Evolutionary conservation across 2,329 filamentous ascomycete species (phyloP).

Genomic region (Kalaharituber pfeilii): DNA sequence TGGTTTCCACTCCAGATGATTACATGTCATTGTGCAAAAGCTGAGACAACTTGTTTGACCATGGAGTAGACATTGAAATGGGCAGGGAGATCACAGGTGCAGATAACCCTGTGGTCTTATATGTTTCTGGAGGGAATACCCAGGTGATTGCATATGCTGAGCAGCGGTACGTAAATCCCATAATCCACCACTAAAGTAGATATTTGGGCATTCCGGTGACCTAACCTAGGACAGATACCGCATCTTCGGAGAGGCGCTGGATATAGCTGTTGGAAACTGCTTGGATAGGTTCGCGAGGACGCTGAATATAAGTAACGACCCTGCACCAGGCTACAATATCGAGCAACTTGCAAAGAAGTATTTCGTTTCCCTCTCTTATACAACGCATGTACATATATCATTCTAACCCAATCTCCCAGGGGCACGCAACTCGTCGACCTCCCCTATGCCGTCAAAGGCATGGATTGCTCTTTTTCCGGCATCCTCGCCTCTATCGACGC

Average conservation of each 20-base stretch:
- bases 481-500: slow-evolving; percentile 72
- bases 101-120: slow-evolving; percentile 79
- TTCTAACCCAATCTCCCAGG: not conserved
- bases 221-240: slow-evolving; percentile 41
- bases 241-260: slow-evolving; percentile 93
- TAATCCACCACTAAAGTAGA: not conserved
- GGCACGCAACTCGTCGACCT: slow-evolving; percentile 60
- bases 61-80: slow-evolving; percentile 69
- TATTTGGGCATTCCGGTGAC: not conserved
- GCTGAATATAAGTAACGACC: slow-evolving; percentile 81
- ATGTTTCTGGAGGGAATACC: slow-evolving; percentile 90
- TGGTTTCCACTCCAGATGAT: not conserved
- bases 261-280: slow-evolving; percentile 95
- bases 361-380: not conserved
- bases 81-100: slow-evolving; percentile 82
- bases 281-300: slow-evolving; percentile 90
- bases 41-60: not conserved
- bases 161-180: slow-evolving; percentile 36
- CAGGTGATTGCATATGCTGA: slow-evolving; percentile 96
- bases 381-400: not conserved
- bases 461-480: slow-evolving; percentile 94
- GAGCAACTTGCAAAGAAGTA: slow-evolving; percentile 68
- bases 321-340: slow-evolving; percentile 93
- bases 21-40: not conserved
- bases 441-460: slow-evolving; percentile 92